Evolutionary conservation across 352 stramenopile species (phyloP).

Genomic region (Phytophthora citrophthora): DNA sequence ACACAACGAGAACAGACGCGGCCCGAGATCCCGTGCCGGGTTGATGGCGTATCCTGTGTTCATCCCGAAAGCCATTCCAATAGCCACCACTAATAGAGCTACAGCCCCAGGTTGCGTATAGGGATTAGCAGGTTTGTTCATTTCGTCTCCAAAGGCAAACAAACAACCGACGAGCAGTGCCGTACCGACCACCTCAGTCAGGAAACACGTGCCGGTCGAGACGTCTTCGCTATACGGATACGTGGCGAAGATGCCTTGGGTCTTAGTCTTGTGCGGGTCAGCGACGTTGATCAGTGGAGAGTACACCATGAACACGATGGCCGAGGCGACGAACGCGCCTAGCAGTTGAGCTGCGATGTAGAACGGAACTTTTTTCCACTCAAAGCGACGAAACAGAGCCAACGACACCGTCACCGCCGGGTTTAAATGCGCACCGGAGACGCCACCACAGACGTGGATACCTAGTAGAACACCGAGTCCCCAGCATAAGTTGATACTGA

Average conservation of each 20-base stretch:
- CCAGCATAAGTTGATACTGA: constrained; percentile 67
- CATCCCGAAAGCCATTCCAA: constrained; percentile 74
- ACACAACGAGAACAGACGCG: constrained; percentile 47
- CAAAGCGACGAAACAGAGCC: constrained; percentile 49
- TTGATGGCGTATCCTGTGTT: constrained; percentile 80
- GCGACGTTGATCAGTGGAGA: constrained; percentile 44
- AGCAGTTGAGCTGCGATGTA: constrained; percentile 48
- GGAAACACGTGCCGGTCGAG: constrained; percentile 53
- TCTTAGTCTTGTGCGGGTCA: constrained; percentile 47
- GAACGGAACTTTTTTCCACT: constrained; percentile 42
- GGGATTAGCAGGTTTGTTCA: constrained; percentile 58
- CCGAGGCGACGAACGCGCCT: constrained; percentile 44
- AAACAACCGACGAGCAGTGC: constrained; percentile 59
- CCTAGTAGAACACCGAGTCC: constrained; percentile 63
- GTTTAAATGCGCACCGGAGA: constrained; percentile 63
- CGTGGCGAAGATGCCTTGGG: constrained; percentile 57
- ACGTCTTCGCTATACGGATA: constrained; percentile 54
- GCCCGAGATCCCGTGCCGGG: constrained; percentile 56
- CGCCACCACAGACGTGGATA: constrained; percentile 56
- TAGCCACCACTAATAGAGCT: constrained; percentile 54
- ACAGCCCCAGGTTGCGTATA: constrained; percentile 49
- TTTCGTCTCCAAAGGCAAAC: constrained; percentile 58
- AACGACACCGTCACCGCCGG: constrained; percentile 57
- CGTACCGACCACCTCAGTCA: constrained; percentile 67
- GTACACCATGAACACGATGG: constrained; percentile 58